These are phyloP conservation scores for Zygosaccharomyces pseudobailii DNA, from an alignment of 1,139 yeast species.

Conservation along the genomic window DNA sequence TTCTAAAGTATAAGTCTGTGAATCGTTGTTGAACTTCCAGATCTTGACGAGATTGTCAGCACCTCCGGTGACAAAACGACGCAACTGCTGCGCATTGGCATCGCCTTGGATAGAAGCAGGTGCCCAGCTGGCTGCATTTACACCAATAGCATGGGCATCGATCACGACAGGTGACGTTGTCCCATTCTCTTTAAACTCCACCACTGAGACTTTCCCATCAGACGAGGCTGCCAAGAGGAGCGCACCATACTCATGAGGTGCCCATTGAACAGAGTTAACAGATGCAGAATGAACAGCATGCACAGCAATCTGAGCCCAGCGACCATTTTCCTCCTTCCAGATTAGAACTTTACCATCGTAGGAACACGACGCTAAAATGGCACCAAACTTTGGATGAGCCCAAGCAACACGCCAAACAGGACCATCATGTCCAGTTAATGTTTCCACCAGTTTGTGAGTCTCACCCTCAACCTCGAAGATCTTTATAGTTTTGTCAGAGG, in stretches of 20 bases:
- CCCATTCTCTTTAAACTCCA: conserved; percentile 90
- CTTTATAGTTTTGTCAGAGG: conserved; percentile 91
- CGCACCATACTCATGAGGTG: conserved; percentile 96
- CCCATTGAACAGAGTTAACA: conserved; percentile 94
- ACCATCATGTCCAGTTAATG: conserved; percentile 87
- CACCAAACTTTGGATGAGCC: conserved; percentile 99
- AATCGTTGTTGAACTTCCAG: conserved; percentile 67
- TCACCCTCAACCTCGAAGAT: conserved; percentile 89
- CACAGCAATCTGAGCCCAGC: conserved; percentile 85
- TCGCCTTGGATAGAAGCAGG: conserved; percentile 45
- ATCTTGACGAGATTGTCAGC: conserved; percentile 90
- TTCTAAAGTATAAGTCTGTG: conserved; percentile 63
- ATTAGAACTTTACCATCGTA: conserved; percentile 92
- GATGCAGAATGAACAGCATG: conserved; percentile 89
- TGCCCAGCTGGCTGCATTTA: conserved; percentile 94
- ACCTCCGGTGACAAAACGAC: conserved; percentile 88
- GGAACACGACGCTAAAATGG: conserved; percentile 88
- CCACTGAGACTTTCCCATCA: conserved; percentile 87
- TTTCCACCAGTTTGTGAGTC: conserved; percentile 69
- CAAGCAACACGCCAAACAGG: conserved; percentile 99
- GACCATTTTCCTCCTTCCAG: conserved; percentile 91
- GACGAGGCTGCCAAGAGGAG: conserved; percentile 84
- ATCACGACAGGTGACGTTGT: conserved; percentile 52
- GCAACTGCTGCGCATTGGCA: conserved; percentile 39
- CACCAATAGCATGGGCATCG: conserved; percentile 87